phyloP scores from a whole-genome alignment of 1,284 basidiomycete species.

The Cutaneotrichosporon sp. region DNA sequence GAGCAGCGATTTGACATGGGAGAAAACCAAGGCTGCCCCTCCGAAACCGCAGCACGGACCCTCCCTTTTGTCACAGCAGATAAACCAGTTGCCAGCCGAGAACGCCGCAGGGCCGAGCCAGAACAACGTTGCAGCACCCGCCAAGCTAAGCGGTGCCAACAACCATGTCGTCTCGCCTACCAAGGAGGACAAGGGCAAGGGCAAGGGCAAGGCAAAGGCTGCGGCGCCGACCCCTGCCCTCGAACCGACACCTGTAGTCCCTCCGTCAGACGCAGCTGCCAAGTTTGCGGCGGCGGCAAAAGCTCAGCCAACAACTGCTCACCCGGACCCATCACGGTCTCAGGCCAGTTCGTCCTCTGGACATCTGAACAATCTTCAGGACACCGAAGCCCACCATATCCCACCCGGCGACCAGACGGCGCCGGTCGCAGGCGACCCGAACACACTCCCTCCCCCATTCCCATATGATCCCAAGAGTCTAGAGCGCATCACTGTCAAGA shows the following conservation, averaged over 20 bases:
- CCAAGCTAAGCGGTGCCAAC: too few relatives aligned
- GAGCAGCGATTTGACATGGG: conserved; percentile 53
- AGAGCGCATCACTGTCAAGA: conserved; percentile 96
- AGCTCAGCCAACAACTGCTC: background rate
- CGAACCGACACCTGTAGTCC: background rate
- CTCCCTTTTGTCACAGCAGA: conserved; percentile 73
- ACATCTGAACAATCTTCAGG: conserved; percentile 39
- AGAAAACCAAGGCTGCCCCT: conserved; percentile 52
- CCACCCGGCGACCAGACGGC: conserved; percentile 35
- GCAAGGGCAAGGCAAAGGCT: conserved; percentile 2
- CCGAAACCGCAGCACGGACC: conserved; percentile 55
- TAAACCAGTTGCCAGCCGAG: conserved; percentile 49
- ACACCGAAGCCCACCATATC: conserved; percentile 33
- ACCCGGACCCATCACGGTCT: background rate
- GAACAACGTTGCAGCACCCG: too few relatives aligned
- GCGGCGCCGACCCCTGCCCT: too few relatives aligned
- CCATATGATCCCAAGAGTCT: conserved; percentile 56
- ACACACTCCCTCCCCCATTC: conserved; percentile 53
- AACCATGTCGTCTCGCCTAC: too few relatives aligned
- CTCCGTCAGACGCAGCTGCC: background rate
- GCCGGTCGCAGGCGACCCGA: conserved; percentile 55
- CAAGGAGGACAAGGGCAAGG: conserved; percentile 4
- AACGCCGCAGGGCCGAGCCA: too few relatives aligned
- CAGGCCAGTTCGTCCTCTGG: conserved; percentile 2
- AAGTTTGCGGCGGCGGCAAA: conserved; percentile 4